Base-by-base conservation (phyloP, 805 yeast genomes). In the Tetrapisispora namnaoensis region DNA sequence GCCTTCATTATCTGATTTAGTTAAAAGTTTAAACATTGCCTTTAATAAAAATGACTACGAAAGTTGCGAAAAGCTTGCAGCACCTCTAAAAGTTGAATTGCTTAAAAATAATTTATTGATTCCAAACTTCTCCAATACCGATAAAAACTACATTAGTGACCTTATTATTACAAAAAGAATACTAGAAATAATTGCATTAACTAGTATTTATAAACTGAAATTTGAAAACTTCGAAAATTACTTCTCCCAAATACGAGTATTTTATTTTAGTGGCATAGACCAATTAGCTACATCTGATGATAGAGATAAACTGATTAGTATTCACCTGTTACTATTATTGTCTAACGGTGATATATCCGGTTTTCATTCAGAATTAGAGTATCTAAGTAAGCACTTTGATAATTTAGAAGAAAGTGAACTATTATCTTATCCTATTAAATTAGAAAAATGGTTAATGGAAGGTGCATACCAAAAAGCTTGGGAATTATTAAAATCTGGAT, bases 401-500 rank as follows among this genome's bases (percentile, higher is more conserved):
- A 71, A 59, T 58, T 62, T 64, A 52, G 91, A 87, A 56, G 72
- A 74, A 35, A 95, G 86, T 63, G 72, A 75, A 55, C 86, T 75
- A 63, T 72, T 91, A 56, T 77, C 79, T 44, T 89, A 89, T 64
- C 98, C 98, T 22, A 82, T 91, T 47, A 81, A 82, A 56, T 80
- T 93, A 58, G 98, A 93, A 66, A 82, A 86, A 55, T 87, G 95
- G 84, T 77, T 93, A 55, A 88, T 91, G 83, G 98, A 93, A 69
- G 99, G 99, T 40, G 85, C 91, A 55, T 93, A 90, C 68, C 93
- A 88, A 66, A 86, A 86, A 67, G 91, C 90, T 42, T 86, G 93
- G 84, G 82, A 79, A 56, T 75, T 86, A 48, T 75, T 85, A 69
- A 61, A 58, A 57, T 56, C 54, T 48, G 70, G 63, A 8, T 56